Evolutionary conservation across 2,329 filamentous ascomycete genomes (phyloP), one percentile per base, ranked within the genome.

Genomic region (Microsporum ferrugineum): DNA sequence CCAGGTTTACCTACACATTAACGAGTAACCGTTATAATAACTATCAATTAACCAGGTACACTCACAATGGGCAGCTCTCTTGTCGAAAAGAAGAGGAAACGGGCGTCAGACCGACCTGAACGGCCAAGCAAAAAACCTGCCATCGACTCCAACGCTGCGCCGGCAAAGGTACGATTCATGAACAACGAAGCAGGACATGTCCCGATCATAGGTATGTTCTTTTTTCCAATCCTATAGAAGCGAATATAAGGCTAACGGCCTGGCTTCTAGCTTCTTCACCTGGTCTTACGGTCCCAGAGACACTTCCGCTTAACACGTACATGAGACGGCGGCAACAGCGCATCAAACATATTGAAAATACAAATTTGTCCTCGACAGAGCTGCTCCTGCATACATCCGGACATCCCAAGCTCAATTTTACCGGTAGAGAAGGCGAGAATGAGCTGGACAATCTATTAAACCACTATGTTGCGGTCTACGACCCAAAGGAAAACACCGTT

Each of bases 391-490:
- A 86, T 63, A 84, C 83, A 4, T 84, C 82, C 31, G 74, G 80
- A 57, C 84, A 86, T 65, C 75, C 80, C 12, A 81, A 79, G 59
- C 76, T 86, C 59, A 82, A 86, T 71, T 86, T 84, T 66, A 76
- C 77, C 23, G 84, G 80, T 27, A 75, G 74, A 39, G 76, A 78
- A 66, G 74, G 73, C 33, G 77, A 79, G 62, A 78, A 81, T 60
- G 74, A 76, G 45, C 75, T 78, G 57, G 79, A 83, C 61, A 78
- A 77, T 34, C 73, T 79, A 63, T 70, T 82, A 61, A 80, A 81
- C 65, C 82, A 86, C 72, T 87, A 86, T 65, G 71, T 85, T 62
- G 84, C 81, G 58, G 75, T 86, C 49, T 84, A 79, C 66, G 82
- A 87, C 64, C 80, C 82, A 0, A 71, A 75, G 31, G 77, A 76